Evolutionary conservation across 305 asterid genomes (phyloP), one percentile per base, ranked within the genome.

Genomic region (Euphrasia arctica): DNA sequence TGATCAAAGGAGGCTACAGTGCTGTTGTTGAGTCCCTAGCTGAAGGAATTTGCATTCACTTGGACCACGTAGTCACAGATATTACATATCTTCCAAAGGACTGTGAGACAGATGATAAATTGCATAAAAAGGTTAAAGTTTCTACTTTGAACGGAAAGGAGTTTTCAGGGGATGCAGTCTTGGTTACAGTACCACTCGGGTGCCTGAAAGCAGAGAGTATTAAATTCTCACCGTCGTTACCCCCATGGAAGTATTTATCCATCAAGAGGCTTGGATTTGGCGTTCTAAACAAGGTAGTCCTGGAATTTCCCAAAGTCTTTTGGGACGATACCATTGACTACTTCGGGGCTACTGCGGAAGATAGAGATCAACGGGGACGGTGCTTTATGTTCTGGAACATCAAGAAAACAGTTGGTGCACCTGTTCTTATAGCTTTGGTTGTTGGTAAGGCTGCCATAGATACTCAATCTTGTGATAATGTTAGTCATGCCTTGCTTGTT

Each of bases 351-450:
- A 88, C 99, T 74, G 87, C 97, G 67, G 98, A 86, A 75, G 87
- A 73, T 72, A 82, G 86, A 59, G 82, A 82, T 69, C 87, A 83
- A 66, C 88, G 99, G 57, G 99, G 99, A 34, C 69, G 86, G 77
- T 90, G 99, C 79, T 94, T 94, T 76, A 94, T 94, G 99, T 94
- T 94, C 78, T 94, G 99, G 99, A 94, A 94, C 81, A 87, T 94
- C 70, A 86, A 82, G 82, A 91, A 94, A 80, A 94, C 99, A 22
- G 99, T 88, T 72, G 96, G 96, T 39, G 98, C 99, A 42, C 99
- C 99, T 72, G 99, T 91, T 68, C 95, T 94, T 65, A 88, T 94
- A 70, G 97, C 99, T 13, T 74, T 94, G 75, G 85, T 94, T 60
- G 99, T 91, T 64, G 99, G 99, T 76, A 87, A 88, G 80, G 96